Evolutionary conservation across 2,329 filamentous ascomycete genomes (phyloP).

Genomic region (Aspergillus pseudoglaucus): DNA sequence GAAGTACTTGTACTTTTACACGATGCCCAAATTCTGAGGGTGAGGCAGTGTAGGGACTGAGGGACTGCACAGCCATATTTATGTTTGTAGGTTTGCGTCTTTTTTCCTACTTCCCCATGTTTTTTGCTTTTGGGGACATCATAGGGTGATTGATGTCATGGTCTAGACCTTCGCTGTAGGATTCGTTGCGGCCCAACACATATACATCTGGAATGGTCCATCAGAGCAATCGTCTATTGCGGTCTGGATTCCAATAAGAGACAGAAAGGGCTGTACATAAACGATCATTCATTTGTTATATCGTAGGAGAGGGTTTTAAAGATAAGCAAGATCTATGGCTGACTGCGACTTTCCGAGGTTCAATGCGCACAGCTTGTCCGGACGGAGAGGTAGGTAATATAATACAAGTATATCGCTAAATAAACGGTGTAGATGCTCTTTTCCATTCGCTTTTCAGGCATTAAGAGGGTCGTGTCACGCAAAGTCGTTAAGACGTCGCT

Average conservation of each 20-base stretch:
- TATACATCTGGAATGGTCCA: no score
- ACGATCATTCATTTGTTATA: neutral
- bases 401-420: conserved; percentile 2
- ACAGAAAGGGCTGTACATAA: neutral
- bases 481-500: conserved; percentile 22
- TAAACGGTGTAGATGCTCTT: neutral
- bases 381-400: neutral
- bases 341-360: neutral
- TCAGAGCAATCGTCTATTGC: no score
- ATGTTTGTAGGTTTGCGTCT: no score
- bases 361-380: neutral
- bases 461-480: neutral
- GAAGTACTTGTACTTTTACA: no score
- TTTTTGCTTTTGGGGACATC: no score
- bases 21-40: no score
- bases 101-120: no score
- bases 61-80: no score
- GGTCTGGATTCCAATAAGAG: neutral
- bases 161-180: no score
- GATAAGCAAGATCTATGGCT: neutral
- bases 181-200: no score
- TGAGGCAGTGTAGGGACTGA: no score
- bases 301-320: neutral
- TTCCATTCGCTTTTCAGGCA: neutral
- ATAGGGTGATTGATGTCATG: no score